Conservation (phyloP, 2,329 filamentous ascomycete genomes). For the Penicillium sp. region DNA sequence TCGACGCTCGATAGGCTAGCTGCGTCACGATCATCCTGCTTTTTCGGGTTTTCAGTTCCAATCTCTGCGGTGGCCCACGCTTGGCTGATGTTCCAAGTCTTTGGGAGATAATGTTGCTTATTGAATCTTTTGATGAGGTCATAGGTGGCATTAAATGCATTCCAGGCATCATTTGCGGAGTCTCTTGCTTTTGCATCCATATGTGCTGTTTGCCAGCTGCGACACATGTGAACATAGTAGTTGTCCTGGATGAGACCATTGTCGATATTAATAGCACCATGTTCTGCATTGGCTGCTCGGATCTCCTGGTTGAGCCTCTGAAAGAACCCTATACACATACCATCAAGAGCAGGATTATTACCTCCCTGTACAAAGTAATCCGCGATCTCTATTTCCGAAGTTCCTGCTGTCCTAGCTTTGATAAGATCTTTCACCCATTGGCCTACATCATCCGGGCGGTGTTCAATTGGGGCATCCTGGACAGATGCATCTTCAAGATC, state of each 20-base stretch:
- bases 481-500: background rate
- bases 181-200: background rate
- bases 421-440: slow-evolving; percentile 6
- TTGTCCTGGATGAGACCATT: too few relatives aligned
- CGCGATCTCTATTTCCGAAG: too few relatives aligned
- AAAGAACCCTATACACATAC: too few relatives aligned
- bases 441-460: background rate
- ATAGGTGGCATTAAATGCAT: background rate
- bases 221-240: too few relatives aligned
- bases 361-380: too few relatives aligned
- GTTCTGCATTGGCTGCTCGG: too few relatives aligned
- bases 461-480: background rate
- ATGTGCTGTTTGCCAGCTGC: background rate
- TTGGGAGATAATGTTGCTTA: slow-evolving; percentile 4
- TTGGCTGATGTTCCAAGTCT: slow-evolving; percentile 6
- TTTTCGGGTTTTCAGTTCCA: background rate
- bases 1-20: too few relatives aligned
- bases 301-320: too few relatives aligned
- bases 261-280: too few relatives aligned
- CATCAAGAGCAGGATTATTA: too few relatives aligned
- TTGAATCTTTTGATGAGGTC: slow-evolving; percentile 4
- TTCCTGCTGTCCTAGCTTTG: background rate
- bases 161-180: background rate
- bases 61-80: background rate
- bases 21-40: too few relatives aligned